A percentile compares a stretch with the other conserved stretches of the same genome.
Conservation (phyloP, 2,329 filamentous ascomycete genomes). For the Cytospora mali region DNA sequence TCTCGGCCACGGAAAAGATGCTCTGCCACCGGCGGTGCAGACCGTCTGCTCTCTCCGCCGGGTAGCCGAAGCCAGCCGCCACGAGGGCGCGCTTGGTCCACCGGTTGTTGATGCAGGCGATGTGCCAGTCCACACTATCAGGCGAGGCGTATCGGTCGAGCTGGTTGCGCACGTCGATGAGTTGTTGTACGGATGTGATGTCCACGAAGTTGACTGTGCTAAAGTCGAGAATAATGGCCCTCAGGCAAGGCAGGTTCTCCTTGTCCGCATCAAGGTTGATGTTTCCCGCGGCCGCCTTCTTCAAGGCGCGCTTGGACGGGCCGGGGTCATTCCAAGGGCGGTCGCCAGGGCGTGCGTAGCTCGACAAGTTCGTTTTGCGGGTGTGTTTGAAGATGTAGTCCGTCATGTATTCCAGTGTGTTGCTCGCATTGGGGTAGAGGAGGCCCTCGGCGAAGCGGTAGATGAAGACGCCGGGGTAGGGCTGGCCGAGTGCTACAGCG, state of each 20-base stretch:
- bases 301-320: conserved; percentile 54
- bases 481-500: conserved; percentile 73
- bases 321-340: conserved; percentile 95
- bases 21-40: conserved; percentile 78
- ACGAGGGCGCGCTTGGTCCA: conserved; percentile 93
- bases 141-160: conserved; percentile 83
- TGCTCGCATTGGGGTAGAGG: conserved; percentile 92
- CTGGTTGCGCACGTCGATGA: conserved; percentile 94
- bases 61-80: conserved; percentile 86
- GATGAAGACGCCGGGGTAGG: conserved; percentile 92
- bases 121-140: conserved; percentile 88
- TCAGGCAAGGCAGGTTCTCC: conserved; percentile 36
- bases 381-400: conserved; percentile 70
- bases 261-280: conserved; percentile 28
- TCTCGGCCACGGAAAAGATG: conserved; percentile 92
- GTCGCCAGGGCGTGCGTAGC: conserved; percentile 70
- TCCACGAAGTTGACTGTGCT: conserved; percentile 93
- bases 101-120: conserved; percentile 89
- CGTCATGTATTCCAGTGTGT: conserved; percentile 80
- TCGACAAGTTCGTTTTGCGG: conserved; percentile 71
- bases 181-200: conserved; percentile 85
- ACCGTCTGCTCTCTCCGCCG: conserved; percentile 56
- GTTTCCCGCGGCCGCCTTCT: conserved; percentile 31
- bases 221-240: conserved; percentile 90
- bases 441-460: conserved; percentile 94